Base-by-base conservation (phyloP, 1,284 basidiomycete species). In the Ceraceosorus guamensis region DNA sequence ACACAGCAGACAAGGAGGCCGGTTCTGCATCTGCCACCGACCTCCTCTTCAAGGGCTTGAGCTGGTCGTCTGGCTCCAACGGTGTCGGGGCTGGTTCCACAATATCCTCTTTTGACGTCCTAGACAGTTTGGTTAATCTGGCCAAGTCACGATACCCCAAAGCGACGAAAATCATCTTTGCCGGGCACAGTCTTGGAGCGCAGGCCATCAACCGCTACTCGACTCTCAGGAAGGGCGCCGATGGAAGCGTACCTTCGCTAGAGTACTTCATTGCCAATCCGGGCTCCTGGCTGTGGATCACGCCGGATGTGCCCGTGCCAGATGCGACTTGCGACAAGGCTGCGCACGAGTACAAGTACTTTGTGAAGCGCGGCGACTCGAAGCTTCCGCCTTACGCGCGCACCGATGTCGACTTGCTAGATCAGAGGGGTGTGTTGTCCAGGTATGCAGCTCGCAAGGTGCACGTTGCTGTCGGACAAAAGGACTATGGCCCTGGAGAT, bases 71-170 rank as follows among this genome's bases (percentile, higher is more conserved):
- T 16, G 50, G 50, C 16, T 37, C 34, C 10, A 31, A 16, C 10
- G 50, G 11, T 24, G 34, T 37, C 35, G 39, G 50, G 0, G 34
- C 50, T 11, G 37, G 34, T n/a, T 37, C 41, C 34, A 4, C 13
- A 6, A 41, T 51, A 37, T 13, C 18, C 18, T 43, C 34, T 7
- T 39, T 39, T 18, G 50, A 51, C 34, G 50, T 41, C n/a, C 13
- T 44, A 24, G 50, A 51, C 24, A 11, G 6, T 0, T 13, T 30
- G 16, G 44, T 51, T 2, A 10, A 4, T 2, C 44, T 37, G 50
- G 39, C 39, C 34, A 24, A 51, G 18, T 24, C 32, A 6, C 50
- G 50, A 6, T 51, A 51, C 50, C 50, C 50, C 10, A 51, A 51
- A 5, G 50, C 39, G 2, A 33, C 41, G 35, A n/a, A 41, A n/a